Base-by-base conservation (phyloP, 441 rosid genomes). In the Cnidoscolus chayamansa region DNA sequence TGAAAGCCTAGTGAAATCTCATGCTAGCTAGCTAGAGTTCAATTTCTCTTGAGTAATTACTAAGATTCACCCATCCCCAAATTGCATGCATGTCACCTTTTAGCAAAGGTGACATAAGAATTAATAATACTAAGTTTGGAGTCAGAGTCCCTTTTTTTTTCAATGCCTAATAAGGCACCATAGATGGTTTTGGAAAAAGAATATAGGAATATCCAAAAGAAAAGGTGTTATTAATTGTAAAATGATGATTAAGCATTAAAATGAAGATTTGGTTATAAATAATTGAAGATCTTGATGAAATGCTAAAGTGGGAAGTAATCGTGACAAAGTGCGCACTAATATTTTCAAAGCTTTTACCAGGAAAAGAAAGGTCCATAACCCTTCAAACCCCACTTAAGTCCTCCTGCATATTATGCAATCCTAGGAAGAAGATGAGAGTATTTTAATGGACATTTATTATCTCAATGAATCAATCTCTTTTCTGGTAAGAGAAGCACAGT, bases 281-380 rank as follows among this genome's bases (percentile, higher is more conserved):
- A 45, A 76, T 65, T 51, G 51, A 17, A 76, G 62, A 78, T 68
- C 2, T 32, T 51, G 72, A 55, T 48, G 78, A 64, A 78, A 72
- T 82, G 49, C 60, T 55, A 63, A 45, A 72, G 68, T 74, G 53
- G 78, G 49, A 65, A 63, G 69, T 43, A 74, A 68, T 61, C 54
- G 50, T 74, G 76, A 72, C 79, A 7, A n/a, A 75, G 81, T 81
- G 83, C 81, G 85, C 84, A 35, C 77, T 69, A 50, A 40, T 20
- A 10, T 47, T 80, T 58, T 71, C 67, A 76, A 70, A 84, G 72
- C 65, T 77, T 76, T 77, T 75, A 58, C 76, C 73, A 12, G 60
- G 45, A 56, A 79, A 82, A 74, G 88, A 76, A 83, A 83, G 86
- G 86, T 17, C 31, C 12, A 13, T 19, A 79, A 56, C 32, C 67